phyloP scores from a whole-genome alignment of 352 stramenopile species.

The Pythium aphanidermatum region DNA sequence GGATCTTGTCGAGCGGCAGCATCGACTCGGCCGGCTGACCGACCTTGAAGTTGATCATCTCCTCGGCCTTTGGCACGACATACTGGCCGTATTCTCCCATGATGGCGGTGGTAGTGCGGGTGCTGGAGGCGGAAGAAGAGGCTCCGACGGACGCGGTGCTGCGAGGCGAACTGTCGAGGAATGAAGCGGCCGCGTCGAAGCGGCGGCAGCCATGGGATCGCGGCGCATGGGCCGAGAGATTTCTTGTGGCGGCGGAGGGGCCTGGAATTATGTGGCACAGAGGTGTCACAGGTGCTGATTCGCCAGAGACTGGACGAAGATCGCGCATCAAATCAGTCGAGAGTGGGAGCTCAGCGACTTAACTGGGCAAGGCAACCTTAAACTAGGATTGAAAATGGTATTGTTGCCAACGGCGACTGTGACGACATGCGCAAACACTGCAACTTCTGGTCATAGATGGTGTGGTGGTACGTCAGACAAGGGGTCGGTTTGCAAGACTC shows the following conservation, averaged over 20 bases:
- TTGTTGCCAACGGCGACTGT: neutral
- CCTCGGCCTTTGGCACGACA: slow-evolving; percentile 64
- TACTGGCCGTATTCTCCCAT: slow-evolving; percentile 87
- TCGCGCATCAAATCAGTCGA: too few species aligned
- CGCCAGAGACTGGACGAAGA: too few species aligned
- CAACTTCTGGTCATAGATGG: slow-evolving; percentile 7
- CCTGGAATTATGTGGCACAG: too few species aligned
- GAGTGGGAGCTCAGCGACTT: too few species aligned
- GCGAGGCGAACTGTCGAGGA: too few species aligned
- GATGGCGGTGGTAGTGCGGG: slow-evolving; percentile 3
- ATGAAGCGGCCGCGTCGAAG: neutral
- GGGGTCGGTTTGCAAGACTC: too few species aligned
- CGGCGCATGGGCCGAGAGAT: too few species aligned
- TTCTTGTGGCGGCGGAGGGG: too few species aligned
- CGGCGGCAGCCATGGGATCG: too few species aligned
- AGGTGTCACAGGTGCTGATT: too few species aligned
- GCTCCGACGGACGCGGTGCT: too few species aligned
- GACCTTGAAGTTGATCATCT: slow-evolving; percentile 91
- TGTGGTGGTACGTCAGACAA: slow-evolving; percentile 3
- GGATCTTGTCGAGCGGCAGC: slow-evolving; percentile 86
- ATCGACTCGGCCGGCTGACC: slow-evolving; percentile 73
- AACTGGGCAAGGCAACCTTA: neutral
- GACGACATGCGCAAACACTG: slow-evolving; percentile 9
- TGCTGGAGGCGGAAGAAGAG: neutral
- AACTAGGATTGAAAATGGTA: slow-evolving; percentile 10